Evolutionary conservation across 1,284 basidiomycete species (phyloP).

Genomic region (Tranzscheliella williamsii): DNA sequence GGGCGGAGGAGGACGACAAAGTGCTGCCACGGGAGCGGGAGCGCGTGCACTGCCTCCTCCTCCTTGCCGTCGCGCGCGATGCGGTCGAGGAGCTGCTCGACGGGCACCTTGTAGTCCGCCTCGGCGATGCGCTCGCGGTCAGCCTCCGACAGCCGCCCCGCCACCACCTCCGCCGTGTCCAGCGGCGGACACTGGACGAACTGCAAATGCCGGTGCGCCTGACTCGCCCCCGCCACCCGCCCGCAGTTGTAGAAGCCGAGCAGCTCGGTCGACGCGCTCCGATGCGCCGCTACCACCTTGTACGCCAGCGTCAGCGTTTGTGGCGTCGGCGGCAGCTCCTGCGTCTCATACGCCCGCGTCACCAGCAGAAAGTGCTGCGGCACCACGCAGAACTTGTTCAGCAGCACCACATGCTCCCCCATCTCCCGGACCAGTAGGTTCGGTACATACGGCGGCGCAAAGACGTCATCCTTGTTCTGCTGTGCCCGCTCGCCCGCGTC

Average conservation of each 20-base stretch:
- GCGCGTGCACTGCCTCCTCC: constrained; percentile 39
- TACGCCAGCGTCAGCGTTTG: constrained; percentile 46
- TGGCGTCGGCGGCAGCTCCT: constrained; percentile 53
- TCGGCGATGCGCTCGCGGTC: constrained; percentile 26
- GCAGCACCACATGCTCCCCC: constrained; percentile 44
- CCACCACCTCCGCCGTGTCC: not conserved
- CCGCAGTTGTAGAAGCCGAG: constrained; percentile 59
- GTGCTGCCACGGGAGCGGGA: constrained; percentile 57
- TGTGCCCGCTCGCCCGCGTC: constrained; percentile 7
- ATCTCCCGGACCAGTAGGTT: constrained; percentile 50
- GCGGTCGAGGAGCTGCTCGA: constrained; percentile 46
- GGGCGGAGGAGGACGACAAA: constrained; percentile 51
- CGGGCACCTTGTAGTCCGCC: constrained; percentile 31
- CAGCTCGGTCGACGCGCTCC: constrained; percentile 22
- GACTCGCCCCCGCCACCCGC: constrained; percentile 43
- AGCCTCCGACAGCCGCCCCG: constrained; percentile 4
- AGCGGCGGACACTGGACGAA: constrained; percentile 45
- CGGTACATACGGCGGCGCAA: constrained; percentile 59
- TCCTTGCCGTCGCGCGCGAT: constrained; percentile 56
- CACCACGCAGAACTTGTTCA: constrained; percentile 59
- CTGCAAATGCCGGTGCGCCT: constrained; percentile 56
- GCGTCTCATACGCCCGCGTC: constrained; percentile 47
- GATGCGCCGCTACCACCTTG: constrained; percentile 33
- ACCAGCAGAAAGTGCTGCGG: constrained; percentile 57
- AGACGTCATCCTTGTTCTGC: constrained; percentile 53